A percentile compares a stretch with the other conserved stretches of the same genome.
Evolutionary conservation across 306 rosid species (phyloP).

Genomic region (Quercus agrifolia): DNA sequence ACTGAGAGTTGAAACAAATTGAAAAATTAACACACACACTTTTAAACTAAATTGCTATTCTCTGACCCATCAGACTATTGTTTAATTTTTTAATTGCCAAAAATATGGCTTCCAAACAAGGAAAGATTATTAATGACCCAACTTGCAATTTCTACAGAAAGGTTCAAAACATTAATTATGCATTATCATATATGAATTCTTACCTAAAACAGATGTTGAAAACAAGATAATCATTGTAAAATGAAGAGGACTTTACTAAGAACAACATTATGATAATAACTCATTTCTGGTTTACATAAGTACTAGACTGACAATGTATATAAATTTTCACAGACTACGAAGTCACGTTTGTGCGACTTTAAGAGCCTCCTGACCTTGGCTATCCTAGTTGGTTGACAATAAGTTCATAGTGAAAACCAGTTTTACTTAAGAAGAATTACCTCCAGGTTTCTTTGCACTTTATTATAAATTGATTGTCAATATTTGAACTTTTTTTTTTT

Average conservation of each 20-base stretch:
- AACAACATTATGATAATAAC: slow-evolving; percentile 4
- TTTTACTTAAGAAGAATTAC: background rate
- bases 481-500: too few species aligned
- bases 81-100: background rate
- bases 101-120: background rate
- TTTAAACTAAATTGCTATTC: too few species aligned
- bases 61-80: too few species aligned
- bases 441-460: background rate
- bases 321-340: background rate
- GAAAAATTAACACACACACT: background rate
- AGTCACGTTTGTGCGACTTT: background rate
- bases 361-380: background rate
- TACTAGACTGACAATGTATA: background rate
- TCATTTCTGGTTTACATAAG: background rate
- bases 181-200: background rate
- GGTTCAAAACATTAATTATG: background rate
- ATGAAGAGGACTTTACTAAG: background rate
- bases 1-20: background rate
- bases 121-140: background rate
- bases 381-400: background rate
- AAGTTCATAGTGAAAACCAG: background rate
- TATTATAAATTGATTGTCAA: background rate
- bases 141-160: background rate
- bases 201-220: background rate
- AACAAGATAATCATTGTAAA: background rate